Conservation (phyloP, 495 filamentous ascomycete species). For the Tuber calosporum region DNA sequence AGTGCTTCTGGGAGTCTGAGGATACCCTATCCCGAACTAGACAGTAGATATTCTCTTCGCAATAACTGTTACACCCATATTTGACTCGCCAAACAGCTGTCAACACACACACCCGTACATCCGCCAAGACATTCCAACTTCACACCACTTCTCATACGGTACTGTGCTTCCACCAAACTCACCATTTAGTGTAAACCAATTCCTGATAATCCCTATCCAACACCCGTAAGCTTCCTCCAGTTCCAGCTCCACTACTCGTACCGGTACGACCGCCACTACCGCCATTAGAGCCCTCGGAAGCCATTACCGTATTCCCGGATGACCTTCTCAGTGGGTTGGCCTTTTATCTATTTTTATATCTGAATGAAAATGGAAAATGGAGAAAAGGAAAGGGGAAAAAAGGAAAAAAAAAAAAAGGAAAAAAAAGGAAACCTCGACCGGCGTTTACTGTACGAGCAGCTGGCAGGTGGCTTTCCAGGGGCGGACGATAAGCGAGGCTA, state of each 20-base stretch:
- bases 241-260: neutral
- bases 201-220: neutral
- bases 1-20: slow-evolving; percentile 3
- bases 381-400: neutral
- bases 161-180: neutral
- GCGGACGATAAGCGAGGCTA: slow-evolving; percentile 31
- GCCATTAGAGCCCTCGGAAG: neutral
- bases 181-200: neutral
- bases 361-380: neutral
- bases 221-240: neutral
- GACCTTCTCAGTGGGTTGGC: neutral
- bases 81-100: neutral
- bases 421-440: neutral
- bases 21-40: slow-evolving; percentile 32
- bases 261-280: neutral
- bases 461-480: slow-evolving; percentile 13
- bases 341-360: neutral
- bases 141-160: neutral
- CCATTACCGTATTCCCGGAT: neutral
- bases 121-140: neutral
- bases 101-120: neutral
- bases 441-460: too few species aligned
- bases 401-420: slow-evolving; percentile 4
- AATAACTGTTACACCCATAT: slow-evolving; percentile 26
- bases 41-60: slow-evolving; percentile 40